phyloP scores from a whole-genome alignment of 2,329 filamentous ascomycete genomes.

The Monosporascus sp. region DNA sequence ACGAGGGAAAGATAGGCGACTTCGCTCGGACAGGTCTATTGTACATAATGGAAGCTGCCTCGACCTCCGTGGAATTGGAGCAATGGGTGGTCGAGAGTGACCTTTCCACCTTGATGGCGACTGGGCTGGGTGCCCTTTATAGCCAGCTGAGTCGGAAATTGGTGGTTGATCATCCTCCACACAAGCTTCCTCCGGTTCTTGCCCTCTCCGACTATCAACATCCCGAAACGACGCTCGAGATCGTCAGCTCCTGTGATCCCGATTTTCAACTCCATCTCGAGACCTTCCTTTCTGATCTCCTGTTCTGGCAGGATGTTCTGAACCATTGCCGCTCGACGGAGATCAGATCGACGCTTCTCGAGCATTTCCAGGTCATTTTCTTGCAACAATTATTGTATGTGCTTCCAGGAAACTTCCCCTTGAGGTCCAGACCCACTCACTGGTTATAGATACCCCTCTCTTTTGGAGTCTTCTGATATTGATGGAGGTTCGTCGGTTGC shows the following conservation, averaged over 20 bases:
- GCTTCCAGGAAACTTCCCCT: slow-evolving; percentile 1
- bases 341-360: slow-evolving; percentile 86
- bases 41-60: slow-evolving; percentile 93
- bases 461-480: slow-evolving; percentile 93
- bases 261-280: slow-evolving; percentile 83
- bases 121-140: slow-evolving; percentile 75
- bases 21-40: slow-evolving; percentile 91
- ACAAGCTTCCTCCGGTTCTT: slow-evolving; percentile 76
- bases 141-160: slow-evolving; percentile 69
- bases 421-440: neutral
- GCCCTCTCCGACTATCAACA: slow-evolving; percentile 85
- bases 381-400: slow-evolving; percentile 85
- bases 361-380: slow-evolving; percentile 97
- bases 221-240: slow-evolving; percentile 62
- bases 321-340: slow-evolving; percentile 91
- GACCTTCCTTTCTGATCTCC: slow-evolving; percentile 88
- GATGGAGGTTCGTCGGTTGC: slow-evolving; percentile 96
- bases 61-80: slow-evolving; percentile 75
- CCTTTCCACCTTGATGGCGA: slow-evolving; percentile 94
- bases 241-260: slow-evolving; percentile 67
- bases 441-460: slow-evolving; percentile 72
- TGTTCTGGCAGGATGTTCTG: slow-evolving; percentile 97
- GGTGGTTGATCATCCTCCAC: slow-evolving; percentile 70
- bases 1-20: slow-evolving; percentile 90
- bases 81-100: slow-evolving; percentile 98